Evolutionary conservation across 2,329 filamentous ascomycete genomes (phyloP), one percentile per base, ranked within the genome.

Genomic region (Cercospora brassicicola): DNA sequence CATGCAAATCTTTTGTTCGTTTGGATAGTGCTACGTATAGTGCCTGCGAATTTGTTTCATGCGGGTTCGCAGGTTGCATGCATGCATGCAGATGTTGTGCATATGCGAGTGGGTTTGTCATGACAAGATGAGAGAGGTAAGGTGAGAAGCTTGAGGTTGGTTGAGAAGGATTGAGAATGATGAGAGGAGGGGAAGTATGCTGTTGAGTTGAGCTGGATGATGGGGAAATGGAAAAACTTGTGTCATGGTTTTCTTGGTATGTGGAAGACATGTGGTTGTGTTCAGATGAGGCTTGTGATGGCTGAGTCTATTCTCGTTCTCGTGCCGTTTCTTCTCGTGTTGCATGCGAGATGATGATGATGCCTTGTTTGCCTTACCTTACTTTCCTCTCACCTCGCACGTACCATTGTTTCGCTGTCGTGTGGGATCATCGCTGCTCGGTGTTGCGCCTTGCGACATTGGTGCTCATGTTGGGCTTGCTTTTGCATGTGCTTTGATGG

Each of bases 51-150:
- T 13, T 23, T 51, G 45, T 51, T 57, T 57, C 53, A 57, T 57
- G 53, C 53, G 53, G 53, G 53, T 57, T 30, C 53, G 53, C 26
- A 31, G 26, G 53, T n/a, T 18, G 53, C 15, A 26, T 28, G 23
- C 26, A 30, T 57, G 53, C 13, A 28, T 30, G n/a, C 13, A 39
- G 33, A 39, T 39, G 23, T 48, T 13, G 45, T 51, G 45, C 45
- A 51, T 51, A 51, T 51, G 45, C 45, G 45, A 51, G 45, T 51
- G 45, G 45, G 45, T 51, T 51, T 51, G 45, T 51, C 45, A 48
- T 45, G 15, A 18, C 1, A 8, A 42, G 39, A 6, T n/a, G 3
- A 42, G 36, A 18, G 42, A 20, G 18, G 42, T 31, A 33, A n/a
- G 36, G 36, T 42, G 36, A 42, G 36, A 42, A 42, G 36, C 36